Conservation (phyloP, 2,329 filamentous ascomycete species). For the Byssochlamys sp. region DNA sequence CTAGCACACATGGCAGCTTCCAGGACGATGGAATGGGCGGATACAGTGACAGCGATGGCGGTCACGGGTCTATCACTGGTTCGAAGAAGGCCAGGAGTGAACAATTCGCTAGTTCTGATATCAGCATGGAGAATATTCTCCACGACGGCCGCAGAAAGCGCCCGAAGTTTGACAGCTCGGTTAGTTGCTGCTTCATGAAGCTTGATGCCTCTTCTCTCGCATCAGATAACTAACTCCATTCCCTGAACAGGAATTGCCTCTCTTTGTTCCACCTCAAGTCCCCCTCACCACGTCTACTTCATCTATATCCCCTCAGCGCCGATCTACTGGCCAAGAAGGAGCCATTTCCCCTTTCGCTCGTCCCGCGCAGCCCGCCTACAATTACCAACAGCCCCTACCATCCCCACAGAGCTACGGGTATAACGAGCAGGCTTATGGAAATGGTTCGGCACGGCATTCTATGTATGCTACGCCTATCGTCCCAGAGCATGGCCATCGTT, state of each 20-base stretch:
- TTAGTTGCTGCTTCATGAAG: constrained; percentile 46
- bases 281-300: constrained; percentile 90
- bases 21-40: constrained; percentile 63
- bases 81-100: constrained; percentile 70
- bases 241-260: constrained; percentile 67
- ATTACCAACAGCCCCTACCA: constrained; percentile 65
- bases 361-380: constrained; percentile 68
- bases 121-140: constrained; percentile 95
- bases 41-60: constrained; percentile 81
- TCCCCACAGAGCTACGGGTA: constrained; percentile 71
- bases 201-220: constrained; percentile 12
- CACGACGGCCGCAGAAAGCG: constrained; percentile 91
- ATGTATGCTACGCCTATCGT: constrained; percentile 54
- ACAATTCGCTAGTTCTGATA: constrained; percentile 85
- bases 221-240: constrained; percentile 7
- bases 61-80: constrained; percentile 59
- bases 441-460: constrained; percentile 21
- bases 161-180: constrained; percentile 91
- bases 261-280: constrained; percentile 90
- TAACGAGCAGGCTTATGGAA: constrained; percentile 32
- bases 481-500: constrained; percentile 52
- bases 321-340: constrained; percentile 62
- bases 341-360: constrained; percentile 62
- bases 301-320: constrained; percentile 86
- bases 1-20: constrained; percentile 48